phyloP scores from a whole-genome alignment of 2,329 filamentous ascomycete species.

The Cordyceps tenuipes region DNA sequence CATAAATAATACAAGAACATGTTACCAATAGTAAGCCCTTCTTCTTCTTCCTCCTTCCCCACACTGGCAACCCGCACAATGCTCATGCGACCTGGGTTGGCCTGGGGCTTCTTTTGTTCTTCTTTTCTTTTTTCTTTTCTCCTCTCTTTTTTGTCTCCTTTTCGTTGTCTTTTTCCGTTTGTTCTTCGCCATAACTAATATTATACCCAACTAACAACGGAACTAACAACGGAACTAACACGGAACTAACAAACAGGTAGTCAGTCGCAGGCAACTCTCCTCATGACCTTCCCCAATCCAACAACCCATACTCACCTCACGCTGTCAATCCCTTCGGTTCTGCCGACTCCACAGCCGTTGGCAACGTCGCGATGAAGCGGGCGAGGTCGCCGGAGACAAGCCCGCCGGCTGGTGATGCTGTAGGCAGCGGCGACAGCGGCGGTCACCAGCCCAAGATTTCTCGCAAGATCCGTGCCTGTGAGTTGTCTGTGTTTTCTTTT shows the following conservation, averaged over 20 bases:
- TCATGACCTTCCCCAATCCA: conserved; percentile 25
- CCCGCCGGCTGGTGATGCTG: conserved; percentile 10
- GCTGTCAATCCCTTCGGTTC: conserved; percentile 7
- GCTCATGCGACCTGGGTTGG: neutral
- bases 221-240: neutral
- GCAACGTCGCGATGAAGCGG: conserved; percentile 16
- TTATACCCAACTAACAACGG: neutral
- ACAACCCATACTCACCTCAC: neutral
- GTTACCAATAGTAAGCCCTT: neutral
- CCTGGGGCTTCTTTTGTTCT: too few species aligned
- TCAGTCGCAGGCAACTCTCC: neutral
- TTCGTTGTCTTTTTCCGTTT: too few species aligned
- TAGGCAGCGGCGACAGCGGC: neutral
- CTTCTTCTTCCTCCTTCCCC: neutral
- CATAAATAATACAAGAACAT: too few species aligned
- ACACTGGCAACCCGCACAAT: neutral
- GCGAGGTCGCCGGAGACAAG: conserved; percentile 16
- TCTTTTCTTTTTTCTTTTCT: too few species aligned
- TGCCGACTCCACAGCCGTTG: conserved; percentile 11
- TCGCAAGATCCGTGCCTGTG: conserved; percentile 25
- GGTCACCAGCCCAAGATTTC: conserved; percentile 23
- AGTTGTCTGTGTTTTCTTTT: conserved; percentile 11
- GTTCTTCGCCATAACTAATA: neutral
- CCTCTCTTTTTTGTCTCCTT: too few species aligned
- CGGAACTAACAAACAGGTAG: neutral